Evolutionary conservation across 1,284 basidiomycete species (phyloP), one percentile per base, ranked within the genome.

Genomic region (Cryptococcus amylolentus): DNA sequence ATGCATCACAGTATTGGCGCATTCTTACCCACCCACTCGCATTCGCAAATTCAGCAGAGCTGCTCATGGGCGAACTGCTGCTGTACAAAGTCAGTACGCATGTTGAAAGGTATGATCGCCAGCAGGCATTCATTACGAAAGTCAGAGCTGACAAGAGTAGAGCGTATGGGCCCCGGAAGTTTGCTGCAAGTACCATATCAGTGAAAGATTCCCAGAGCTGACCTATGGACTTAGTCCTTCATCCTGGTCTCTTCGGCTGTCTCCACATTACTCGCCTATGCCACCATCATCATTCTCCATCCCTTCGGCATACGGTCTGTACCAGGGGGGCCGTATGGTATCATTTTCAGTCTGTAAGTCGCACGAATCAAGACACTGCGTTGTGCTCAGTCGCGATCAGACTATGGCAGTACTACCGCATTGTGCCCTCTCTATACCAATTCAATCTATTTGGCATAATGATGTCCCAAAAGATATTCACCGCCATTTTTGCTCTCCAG

Each of bases 101-200:
- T 26, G 82, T 95, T 44, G 93, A 97, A 71, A 82, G 93, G 54
- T 42, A n/a, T 23, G 45, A 7, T 13, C 23, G 23, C 23, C 23
- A 23, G 23, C 23, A 23, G 23, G 23, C 23, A 23, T 23, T 23
- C 23, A 23, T 23, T 3, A 23, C 23, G 23, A 50, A 12, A 9
- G 31, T 40, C 18, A 23, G 27, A 39, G 49, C 59, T 61, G 37
- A 64, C 4, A n/a, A 47, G 18, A 9, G 16, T 47, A 77, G 76
- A 35, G 84, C 86, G 41, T 95, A 93, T 69, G 93, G 93, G 2
- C 87, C 86, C 52, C 76, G 86, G 56, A 96, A 96, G 73, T 96
- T 84, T 77, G 88, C 89, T n/a, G 91, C 91, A 65, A 77, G 88
- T 79, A 37, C 26, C 35, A 26, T 42, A 35, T 10, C 31, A 49